Percentiles rank a stretch among this genome's conserved stretches.
phyloP scores from a whole-genome alignment of 371 early-diverging fungal genomes.

The Lichtheimia ramosa region DNA sequence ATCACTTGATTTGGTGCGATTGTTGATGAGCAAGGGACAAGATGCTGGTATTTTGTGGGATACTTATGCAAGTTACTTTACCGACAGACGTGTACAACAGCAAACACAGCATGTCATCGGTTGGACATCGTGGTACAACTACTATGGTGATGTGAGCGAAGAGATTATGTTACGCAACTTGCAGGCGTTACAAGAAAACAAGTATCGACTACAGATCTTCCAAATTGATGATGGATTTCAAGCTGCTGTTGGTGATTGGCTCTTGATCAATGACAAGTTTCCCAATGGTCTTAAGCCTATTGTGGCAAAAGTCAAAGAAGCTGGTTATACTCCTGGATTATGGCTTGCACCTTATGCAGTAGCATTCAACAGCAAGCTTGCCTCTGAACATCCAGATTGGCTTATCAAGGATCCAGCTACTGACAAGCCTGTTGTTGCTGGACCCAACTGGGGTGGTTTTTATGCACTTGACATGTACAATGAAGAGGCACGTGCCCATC shows the following conservation, averaged over 20 bases:
- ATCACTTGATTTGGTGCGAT: conserved; percentile 24
- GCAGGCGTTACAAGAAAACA: conserved; percentile 28
- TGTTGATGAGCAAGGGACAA: conserved; percentile 31
- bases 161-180: conserved; percentile 47
- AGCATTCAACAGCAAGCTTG: conserved; percentile 43
- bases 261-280: conserved; percentile 49
- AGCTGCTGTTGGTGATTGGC: conserved; percentile 60
- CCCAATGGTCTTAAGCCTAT: conserved; percentile 52
- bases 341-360: conserved; percentile 62
- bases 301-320: conserved; percentile 37
- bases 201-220: conserved; percentile 55
- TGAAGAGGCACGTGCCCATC: conserved; percentile 38
- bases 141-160: conserved; percentile 57
- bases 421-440: conserved; percentile 33
- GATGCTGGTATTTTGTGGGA: conserved; percentile 51
- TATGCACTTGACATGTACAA: conserved; percentile 57
- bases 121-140: conserved; percentile 63
- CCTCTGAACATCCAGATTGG: conserved; percentile 56
- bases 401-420: conserved; percentile 37
- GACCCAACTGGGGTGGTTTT: conserved; percentile 54
- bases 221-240: conserved; percentile 65
- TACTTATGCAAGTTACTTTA: conserved; percentile 34
- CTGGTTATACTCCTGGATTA: conserved; percentile 51
- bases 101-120: conserved; percentile 41
- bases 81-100: conserved; percentile 25